phyloP scores from a whole-genome alignment of 148 eudicot species.

The Cornus suecica region DNA sequence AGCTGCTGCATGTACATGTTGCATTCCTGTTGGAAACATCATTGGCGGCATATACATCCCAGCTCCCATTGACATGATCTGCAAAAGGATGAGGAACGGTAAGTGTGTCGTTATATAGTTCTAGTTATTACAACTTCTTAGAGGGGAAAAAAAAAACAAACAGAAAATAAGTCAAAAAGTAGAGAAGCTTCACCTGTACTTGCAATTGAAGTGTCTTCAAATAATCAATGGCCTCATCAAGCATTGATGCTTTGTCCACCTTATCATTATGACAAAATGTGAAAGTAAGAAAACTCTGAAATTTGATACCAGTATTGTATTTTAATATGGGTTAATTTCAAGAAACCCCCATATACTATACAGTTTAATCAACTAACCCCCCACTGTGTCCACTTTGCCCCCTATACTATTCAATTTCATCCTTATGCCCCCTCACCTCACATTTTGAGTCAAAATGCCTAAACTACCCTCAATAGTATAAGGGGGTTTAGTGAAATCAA shows the following conservation, averaged over 20 bases:
- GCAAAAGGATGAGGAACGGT: slow-evolving; percentile 16
- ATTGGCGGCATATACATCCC: slow-evolving; percentile 89
- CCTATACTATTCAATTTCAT: no score
- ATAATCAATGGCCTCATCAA: slow-evolving; percentile 94
- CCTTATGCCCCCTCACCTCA: no score
- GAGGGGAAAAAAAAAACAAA: not conserved
- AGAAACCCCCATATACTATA: no score
- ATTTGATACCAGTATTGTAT: no score
- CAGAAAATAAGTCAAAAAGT: not conserved
- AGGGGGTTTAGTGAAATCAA: no score
- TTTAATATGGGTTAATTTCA: no score
- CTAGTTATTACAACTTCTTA: not conserved
- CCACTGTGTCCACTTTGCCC: no score
- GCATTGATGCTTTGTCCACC: slow-evolving; percentile 99
- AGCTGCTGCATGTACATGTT: slow-evolving; percentile 59
- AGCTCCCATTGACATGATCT: slow-evolving; percentile 93
- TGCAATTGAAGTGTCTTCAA: slow-evolving; percentile 92
- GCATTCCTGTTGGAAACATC: slow-evolving; percentile 83
- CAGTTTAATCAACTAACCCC: no score
- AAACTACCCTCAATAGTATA: no score
- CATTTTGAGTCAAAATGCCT: no score
- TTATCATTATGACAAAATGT: slow-evolving; percentile 14
- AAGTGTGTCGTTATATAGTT: not conserved
- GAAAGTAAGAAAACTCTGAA: slow-evolving; percentile 13
- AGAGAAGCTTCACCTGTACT: slow-evolving; percentile 59